Evolutionary conservation across 805 yeast genomes (phyloP).

Genomic region (Sugiyamaella americana): DNA sequence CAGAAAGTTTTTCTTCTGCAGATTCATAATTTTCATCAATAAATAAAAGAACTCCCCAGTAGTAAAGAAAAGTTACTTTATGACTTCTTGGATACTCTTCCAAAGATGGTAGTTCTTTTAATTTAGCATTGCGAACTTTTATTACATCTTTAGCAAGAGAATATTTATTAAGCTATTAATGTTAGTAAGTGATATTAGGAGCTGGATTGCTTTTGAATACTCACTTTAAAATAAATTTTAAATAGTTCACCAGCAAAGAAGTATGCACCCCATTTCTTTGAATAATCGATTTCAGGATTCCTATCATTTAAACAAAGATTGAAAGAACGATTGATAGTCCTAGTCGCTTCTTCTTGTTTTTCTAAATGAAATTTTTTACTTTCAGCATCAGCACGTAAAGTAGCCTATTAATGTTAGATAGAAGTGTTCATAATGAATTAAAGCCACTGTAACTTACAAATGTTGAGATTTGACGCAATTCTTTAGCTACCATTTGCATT

Average conservation of each 20-base stretch:
- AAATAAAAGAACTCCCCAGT: constrained; percentile 58
- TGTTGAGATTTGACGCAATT: constrained; percentile 27
- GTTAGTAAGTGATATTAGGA: neutral
- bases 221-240: constrained; percentile 50
- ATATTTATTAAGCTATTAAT: constrained; percentile 45
- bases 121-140: constrained; percentile 55
- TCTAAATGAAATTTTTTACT: neutral
- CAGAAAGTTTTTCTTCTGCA: constrained; percentile 46
- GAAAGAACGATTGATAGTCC: constrained; percentile 65
- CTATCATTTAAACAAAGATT: constrained; percentile 76
- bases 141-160: constrained; percentile 72
- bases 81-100: constrained; percentile 43
- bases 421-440: too few species aligned
- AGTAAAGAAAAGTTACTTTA: constrained; percentile 58
- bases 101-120: constrained; percentile 47
- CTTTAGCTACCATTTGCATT: constrained; percentile 25
- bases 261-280: constrained; percentile 61
- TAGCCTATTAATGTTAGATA: neutral
- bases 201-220: neutral
- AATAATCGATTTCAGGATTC: constrained; percentile 41
- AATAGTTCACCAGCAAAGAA: constrained; percentile 66
- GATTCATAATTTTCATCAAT: constrained; percentile 54
- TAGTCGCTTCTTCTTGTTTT: constrained; percentile 42
- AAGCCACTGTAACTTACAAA: constrained; percentile 17
- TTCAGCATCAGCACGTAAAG: neutral